Base-by-base conservation (phyloP, 345 rosid species). In the Sapria himalayana region DNA sequence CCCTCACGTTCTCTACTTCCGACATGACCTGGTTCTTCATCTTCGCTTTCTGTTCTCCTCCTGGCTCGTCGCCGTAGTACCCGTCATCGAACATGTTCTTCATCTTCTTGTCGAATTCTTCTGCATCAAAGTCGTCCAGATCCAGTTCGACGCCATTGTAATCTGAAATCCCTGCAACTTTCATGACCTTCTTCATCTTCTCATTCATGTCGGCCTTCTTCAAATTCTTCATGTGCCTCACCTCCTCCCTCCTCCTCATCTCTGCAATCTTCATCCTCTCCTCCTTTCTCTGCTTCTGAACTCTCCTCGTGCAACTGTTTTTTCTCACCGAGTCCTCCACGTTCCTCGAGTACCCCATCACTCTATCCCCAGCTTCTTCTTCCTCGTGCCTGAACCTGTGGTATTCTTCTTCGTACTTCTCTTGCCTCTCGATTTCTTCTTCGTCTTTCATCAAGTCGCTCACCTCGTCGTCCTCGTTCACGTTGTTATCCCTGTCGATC, bases 271-370 rank as follows among this genome's bases (percentile, higher is more conserved):
- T 72, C 71, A 62, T 44, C 36, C 94, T 69, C 53, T 70, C 82
- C 56, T 70, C 84, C 56, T 78, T 81, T 43, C 57, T 74, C 50
- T 67, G 68, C 70, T 92, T 67, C 56, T 81, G 89, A 15, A 39
- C 64, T 51, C 70, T 76, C 68, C 97, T 73, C 0, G 84, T 33
- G 8, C 35, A 71, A 13, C 68, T 79, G 56, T 71, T 70, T 70
- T 78, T 81, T 77, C 97, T 75, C 33, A 86, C 94, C 0, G 94
- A 65, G 8, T 75, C 94, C 49, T 78, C 89, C 11, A 81, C 77
- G 19, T 34, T 50, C 63, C 97, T 62, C 0, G 94, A 68, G 37
- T 75, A 68, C 19, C 89, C 81, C 78, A 73, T 48, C 38, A 81
- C 71, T 22, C 70, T 37, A 46, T 76, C 97, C 15, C 63, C 92